These are phyloP conservation scores for Ophiocordyceps robertsii DNA, from an alignment of 2,329 filamentous ascomycete species.

Conservation along the genomic window DNA sequence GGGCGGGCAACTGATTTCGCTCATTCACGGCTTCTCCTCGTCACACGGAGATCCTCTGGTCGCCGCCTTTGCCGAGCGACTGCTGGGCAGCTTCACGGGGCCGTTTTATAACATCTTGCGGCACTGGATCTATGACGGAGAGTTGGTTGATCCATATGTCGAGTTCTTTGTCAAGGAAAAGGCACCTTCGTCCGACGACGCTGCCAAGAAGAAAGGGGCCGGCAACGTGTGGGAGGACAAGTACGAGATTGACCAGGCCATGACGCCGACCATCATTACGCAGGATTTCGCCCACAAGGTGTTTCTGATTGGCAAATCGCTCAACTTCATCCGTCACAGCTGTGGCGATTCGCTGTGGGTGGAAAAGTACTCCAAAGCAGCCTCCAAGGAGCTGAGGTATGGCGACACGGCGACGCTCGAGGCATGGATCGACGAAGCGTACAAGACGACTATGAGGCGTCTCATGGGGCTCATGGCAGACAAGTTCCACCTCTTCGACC, in stretches of 20 bases:
- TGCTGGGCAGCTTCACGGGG: conserved; percentile 74
- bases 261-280: conserved; percentile 90
- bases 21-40: conserved; percentile 87
- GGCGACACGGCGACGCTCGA: conserved; percentile 87
- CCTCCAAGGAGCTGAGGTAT: conserved; percentile 83
- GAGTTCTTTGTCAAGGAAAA: conserved; percentile 95
- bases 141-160: conserved; percentile 86
- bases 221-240: conserved; percentile 98
- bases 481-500: conserved; percentile 91
- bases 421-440: conserved; percentile 88
- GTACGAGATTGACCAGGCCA: conserved; percentile 70
- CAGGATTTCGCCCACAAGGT: conserved; percentile 91
- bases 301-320: conserved; percentile 90
- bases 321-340: conserved; percentile 95
- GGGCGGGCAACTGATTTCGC: conserved; percentile 81
- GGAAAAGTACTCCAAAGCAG: conserved; percentile 82
- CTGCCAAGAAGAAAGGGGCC: conserved; percentile 44
- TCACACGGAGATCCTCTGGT: conserved; percentile 95
- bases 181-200: conserved; percentile 22
- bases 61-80: conserved; percentile 77
- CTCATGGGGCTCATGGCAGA: conserved; percentile 86
- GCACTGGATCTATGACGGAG: conserved; percentile 96
- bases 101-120: conserved; percentile 95
- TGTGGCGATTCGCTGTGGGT: conserved; percentile 94
- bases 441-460: conserved; percentile 95